Percentiles rank a stretch among this genome's conserved stretches.
Conservation (phyloP, 352 stramenopile species). For the Globisporangium spinosum region DNA sequence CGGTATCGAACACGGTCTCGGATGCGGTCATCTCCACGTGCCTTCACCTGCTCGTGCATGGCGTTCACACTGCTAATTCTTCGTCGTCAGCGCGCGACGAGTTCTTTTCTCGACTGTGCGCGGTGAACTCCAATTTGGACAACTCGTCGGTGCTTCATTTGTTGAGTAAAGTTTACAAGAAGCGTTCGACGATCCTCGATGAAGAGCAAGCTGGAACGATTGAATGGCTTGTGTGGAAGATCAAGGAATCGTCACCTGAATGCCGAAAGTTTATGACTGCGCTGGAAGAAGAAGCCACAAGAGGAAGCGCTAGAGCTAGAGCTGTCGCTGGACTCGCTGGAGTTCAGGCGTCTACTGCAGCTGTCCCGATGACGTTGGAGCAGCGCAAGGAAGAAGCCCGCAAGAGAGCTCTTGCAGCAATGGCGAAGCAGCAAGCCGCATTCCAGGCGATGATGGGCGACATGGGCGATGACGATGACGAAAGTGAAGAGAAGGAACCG, state of each 20-base stretch:
- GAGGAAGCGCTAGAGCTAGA: constrained; percentile 20
- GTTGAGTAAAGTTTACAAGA: constrained; percentile 49
- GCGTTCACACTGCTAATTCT: constrained; percentile 52
- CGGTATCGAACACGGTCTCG: constrained; percentile 41
- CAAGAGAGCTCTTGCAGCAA: constrained; percentile 70
- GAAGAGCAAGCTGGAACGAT: constrained; percentile 71
- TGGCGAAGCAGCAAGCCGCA: constrained; percentile 78
- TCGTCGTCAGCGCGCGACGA: constrained; percentile 17
- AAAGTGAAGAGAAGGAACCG: constrained; percentile 28
- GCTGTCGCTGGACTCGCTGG: constrained; percentile 1
- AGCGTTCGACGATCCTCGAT: constrained; percentile 47
- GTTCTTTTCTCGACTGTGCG: constrained; percentile 59
- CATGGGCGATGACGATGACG: constrained; percentile 34
- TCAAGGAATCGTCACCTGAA: constrained; percentile 36
- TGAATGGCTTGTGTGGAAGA: constrained; percentile 72
- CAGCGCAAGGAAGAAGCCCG: constrained; percentile 76
- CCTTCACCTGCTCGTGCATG: constrained; percentile 78
- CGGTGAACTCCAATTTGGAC: constrained; percentile 25
- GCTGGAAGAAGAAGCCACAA: constrained; percentile 30
- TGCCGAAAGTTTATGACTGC: constrained; percentile 40
- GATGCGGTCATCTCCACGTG: constrained; percentile 83
- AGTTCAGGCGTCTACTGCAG: constrained; percentile 3
- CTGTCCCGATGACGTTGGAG: constrained; percentile 48
- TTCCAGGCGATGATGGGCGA: constrained; percentile 82
- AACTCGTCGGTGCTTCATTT: constrained; percentile 51